Base-by-base conservation (phyloP, 192 early-diverging fungal species). In the Rhizophagus sp. region DNA sequence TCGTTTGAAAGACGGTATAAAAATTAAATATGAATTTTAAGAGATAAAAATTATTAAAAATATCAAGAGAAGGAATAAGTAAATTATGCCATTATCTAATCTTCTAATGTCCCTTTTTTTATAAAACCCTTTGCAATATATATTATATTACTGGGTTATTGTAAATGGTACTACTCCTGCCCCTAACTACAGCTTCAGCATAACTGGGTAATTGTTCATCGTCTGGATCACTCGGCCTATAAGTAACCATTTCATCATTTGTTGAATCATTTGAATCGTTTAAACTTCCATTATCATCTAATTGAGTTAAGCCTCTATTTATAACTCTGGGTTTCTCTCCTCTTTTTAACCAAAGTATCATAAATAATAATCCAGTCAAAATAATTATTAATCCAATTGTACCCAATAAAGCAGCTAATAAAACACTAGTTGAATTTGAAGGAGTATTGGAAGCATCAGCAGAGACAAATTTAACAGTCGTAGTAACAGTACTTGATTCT, bases 151-250 rank as follows among this genome's bases (percentile, higher is more conserved):
- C 11, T 64, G 25, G 17, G 24, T 11, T 34, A 25, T 33, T 66
- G 13, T 41, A 41, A 36, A 41, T 25, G 3, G 15, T 17, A 15
- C 64, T 66, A 5, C 12, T 33, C 12, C 64, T 66, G 13, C 64
- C 64, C 30, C n/a, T 66, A 33, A 66, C 64, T 17, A 66, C 24
- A 66, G 64, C 64, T 66, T 66, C 64, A 17, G 64, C 64, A 30
- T 66, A 66, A 34, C 64, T 66, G 11, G 64, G 64, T 30, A 66
- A 66, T 27, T 66, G 64, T 66, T 66, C 64, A 19, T 66, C 64
- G 17, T 66, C 64, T 15, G 12, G 64, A 33, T 66, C 64, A 13
- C 30, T 66, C 34, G 64, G 64, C 17, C 64, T 66, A 66, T 66
- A 66, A 30, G 64, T 66, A 33, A 4, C 27, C 12, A 66, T 33